Evolutionary conservation across 805 yeast genomes (phyloP), one percentile per base, ranked within the genome.

Genomic region (Zygosaccharomyces pseudorouxii): DNA sequence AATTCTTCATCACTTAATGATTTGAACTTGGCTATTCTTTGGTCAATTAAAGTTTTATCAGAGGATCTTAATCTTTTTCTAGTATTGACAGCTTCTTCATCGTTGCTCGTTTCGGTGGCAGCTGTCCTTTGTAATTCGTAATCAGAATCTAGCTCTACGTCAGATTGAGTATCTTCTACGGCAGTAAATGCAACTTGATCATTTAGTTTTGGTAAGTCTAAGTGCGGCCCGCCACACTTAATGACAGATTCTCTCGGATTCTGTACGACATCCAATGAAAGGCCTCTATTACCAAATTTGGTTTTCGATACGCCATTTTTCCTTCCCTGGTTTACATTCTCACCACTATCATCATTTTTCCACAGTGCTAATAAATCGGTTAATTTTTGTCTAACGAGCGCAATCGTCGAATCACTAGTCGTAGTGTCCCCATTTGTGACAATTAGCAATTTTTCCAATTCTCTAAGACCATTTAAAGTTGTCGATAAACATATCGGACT

Each of bases 1-100:
- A 67, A 42, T 42, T 65, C 68, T 23, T 59, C 63, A 49, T 66
- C 70, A 7, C 59, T 47, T 14, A 51, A 40, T 14, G 37, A 41
- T 18, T 47, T 37, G 18, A 45, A 40, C 33, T 48, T 51, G 10
- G 35, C 43, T 25, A 33, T 38, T n/a, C 38, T 38, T 19, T 28
- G 12, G 14, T 41, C 37, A 18, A 41, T 41, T n/a, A 41, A 41
- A 18, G 36, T 41, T 27, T 47, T 25, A 22, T 45, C 33, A 39
- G 18, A 11, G 10, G 42, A 8, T 38, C 49, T 28, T 38, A 45
- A 7, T 20, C 36, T 25, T 33, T 29, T 39, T 5, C 42, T 28
- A 46, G 38, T 36, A 19, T 22, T 18, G 29, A 28, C 49, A 33
- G 14, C 38, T 30, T 29, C 38, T 27, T 29, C 35, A 25, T 27